Evolutionary conservation across 176 grass and related monocot species (phyloP).

Genomic region (Rhipidocladum racemiflorum): DNA sequence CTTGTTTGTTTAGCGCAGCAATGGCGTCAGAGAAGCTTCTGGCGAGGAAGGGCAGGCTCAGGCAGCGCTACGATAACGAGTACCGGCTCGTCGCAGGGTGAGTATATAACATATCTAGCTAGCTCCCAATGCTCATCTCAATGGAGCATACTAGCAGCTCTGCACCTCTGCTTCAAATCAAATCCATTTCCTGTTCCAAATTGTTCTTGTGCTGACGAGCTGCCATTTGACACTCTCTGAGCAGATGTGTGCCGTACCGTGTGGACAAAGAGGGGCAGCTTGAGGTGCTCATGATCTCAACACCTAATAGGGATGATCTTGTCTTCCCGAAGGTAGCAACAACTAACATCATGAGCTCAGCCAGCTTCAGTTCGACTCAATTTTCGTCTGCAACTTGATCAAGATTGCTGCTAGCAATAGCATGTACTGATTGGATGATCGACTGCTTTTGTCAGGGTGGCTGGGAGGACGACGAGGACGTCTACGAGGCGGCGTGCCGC

Average conservation of each 20-base stretch:
- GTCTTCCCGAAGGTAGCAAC: slow-evolving; percentile 84
- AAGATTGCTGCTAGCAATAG: background rate
- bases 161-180: background rate
- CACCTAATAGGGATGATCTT: slow-evolving; percentile 66
- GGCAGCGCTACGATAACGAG: slow-evolving; percentile 64
- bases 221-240: background rate
- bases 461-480: slow-evolving; percentile 90
- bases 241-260: slow-evolving; percentile 75
- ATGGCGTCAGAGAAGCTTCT: slow-evolving; percentile 28
- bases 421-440: background rate
- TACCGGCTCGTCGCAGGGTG: slow-evolving; percentile 78
- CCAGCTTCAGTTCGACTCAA: background rate
- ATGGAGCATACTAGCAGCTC: background rate
- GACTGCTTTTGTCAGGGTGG: slow-evolving; percentile 51
- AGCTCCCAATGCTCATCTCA: background rate
- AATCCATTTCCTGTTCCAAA: background rate
- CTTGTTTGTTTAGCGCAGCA: background rate
- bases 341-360: background rate
- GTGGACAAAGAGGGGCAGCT: slow-evolving; percentile 29
- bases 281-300: slow-evolving; percentile 87
- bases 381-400: background rate
- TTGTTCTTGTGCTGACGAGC: background rate
- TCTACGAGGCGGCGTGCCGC: slow-evolving; percentile 71
- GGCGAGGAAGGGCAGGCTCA: slow-evolving; percentile 55
- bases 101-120: background rate